A percentile compares a stretch with the other conserved stretches of the same genome.
phyloP scores from a whole-genome alignment of 352 stramenopile genomes.

The Vaucheria bursata region DNA sequence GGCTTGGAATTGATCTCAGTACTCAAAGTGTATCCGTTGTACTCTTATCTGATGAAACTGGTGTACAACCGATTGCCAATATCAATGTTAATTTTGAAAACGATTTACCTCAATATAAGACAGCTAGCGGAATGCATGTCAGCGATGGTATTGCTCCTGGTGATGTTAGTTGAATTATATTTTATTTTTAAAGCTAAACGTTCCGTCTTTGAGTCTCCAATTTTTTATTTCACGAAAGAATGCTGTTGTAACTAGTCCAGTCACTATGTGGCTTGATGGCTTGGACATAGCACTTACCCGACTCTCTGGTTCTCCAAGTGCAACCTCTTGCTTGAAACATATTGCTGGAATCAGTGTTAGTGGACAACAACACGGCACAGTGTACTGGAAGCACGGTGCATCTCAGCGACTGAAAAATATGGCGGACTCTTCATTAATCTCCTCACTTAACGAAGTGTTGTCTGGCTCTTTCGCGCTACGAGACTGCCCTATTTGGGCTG shows the following conservation, averaged over 20 bases:
- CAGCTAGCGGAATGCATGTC: constrained; percentile 60
- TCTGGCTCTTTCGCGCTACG: constrained; percentile 54
- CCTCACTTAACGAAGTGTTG: constrained; percentile 21
- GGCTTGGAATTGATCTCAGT: constrained; percentile 65
- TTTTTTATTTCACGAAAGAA: constrained; percentile 26
- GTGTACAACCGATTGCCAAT: constrained; percentile 9
- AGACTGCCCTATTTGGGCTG: constrained; percentile 70
- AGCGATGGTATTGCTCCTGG: constrained; percentile 16
- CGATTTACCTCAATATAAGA: constrained; percentile 58
- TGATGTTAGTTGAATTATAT: neutral
- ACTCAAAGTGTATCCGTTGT: constrained; percentile 71
- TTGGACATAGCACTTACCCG: constrained; percentile 60
- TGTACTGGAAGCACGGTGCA: constrained; percentile 56
- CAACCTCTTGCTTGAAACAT: constrained; percentile 48
- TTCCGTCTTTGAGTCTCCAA: neutral
- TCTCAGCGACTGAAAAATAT: constrained; percentile 15
- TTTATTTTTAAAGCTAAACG: neutral
- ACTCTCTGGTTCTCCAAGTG: constrained; percentile 42
- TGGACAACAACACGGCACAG: constrained; percentile 68
- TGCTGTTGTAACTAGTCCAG: constrained; percentile 58
- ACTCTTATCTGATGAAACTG: constrained; percentile 43
- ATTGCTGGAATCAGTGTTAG: constrained; percentile 62
- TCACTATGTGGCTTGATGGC: constrained; percentile 66
- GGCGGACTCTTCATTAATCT: neutral
- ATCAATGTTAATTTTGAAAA: constrained; percentile 64